These are phyloP conservation scores for Dendrobium officinale DNA, from an alignment of 106 monocot genomes.

Conservation along the genomic window DNA sequence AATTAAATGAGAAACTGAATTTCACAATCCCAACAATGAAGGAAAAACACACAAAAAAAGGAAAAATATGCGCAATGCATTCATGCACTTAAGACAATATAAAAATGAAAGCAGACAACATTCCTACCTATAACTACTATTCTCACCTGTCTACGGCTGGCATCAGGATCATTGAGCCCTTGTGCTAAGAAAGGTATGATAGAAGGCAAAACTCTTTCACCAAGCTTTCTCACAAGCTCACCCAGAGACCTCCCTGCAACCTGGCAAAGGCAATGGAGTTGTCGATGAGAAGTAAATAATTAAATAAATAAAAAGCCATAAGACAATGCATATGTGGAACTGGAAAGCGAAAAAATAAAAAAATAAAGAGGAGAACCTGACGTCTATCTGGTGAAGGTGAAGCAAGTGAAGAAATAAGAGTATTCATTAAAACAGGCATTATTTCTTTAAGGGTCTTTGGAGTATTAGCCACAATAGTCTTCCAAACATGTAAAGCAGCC, in stretches of 20 bases:
- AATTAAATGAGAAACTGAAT: neutral
- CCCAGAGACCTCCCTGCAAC: constrained; percentile 93
- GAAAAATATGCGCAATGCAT: neutral
- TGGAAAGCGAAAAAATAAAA: neutral
- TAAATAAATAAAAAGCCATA: neutral
- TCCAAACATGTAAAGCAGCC: constrained; percentile 99
- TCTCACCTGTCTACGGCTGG: constrained; percentile 83
- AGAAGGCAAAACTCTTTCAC: constrained; percentile 95
- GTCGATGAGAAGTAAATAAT: neutral
- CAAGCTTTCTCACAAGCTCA: constrained; percentile 96
- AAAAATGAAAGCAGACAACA: neutral
- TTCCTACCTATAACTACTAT: neutral
- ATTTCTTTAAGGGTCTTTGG: constrained; percentile 99
- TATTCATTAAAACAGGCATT: constrained; percentile 92
- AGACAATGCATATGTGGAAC: neutral
- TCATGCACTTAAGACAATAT: neutral
- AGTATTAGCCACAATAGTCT: constrained; percentile 97
- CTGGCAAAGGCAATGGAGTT: constrained; percentile 20
- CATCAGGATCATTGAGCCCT: constrained; percentile 72
- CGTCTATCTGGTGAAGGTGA: constrained; percentile 83
- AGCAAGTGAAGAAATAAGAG: constrained; percentile 89
- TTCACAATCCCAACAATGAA: neutral
- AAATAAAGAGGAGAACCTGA: constrained; percentile 43
- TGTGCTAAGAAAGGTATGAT: constrained; percentile 85
- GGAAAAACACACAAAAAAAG: neutral